Base-by-base conservation (phyloP, 1,284 basidiomycete species). In the Cryptococcus sp. region DNA sequence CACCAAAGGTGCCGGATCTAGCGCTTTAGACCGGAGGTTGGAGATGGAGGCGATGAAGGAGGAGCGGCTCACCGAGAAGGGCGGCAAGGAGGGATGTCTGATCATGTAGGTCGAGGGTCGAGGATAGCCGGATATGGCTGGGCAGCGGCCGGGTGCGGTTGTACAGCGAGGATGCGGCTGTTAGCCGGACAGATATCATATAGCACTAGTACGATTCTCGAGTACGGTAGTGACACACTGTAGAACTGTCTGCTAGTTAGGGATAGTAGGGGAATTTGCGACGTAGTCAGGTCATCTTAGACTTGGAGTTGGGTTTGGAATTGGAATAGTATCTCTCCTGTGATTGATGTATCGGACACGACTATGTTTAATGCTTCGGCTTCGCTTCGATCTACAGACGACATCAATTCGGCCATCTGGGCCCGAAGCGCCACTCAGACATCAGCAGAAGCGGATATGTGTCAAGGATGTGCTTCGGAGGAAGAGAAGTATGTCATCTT, bases 11-110 rank as follows among this genome's bases (percentile, higher is more conserved):
- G 62, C 51, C 47, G 51, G 60, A 35, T 52, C 59, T 16, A 54
- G 61, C 6, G 74, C 67, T n/a, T 67, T 73, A 50, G 79, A 74
- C 63, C 68, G 74, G 50, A 62, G 71, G 54, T 60, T 69, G 52
- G 77, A 72, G 66, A 70, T 71, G 63, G 74, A 69, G 55, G 76
- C 66, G 54, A 71, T 69, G 70, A 78, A 72, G 69, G 71, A 68
- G 60, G 68, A 61, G 54, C 54, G 62, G 61, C 47, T 55, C 50
- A 63, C 54, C 47, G 30, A 35, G 13, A 80, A 83, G 66, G 80
- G 85, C 64, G 79, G 81, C 62, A 81, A 82, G 49, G 75, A 78
- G 47, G 89, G 91, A 52, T 93, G 91, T 75, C 79, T 91, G 45
- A 86, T 93, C 71, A 93, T 93, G 91, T 93, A 58, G 68, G 52